Conservation (phyloP, 257 asterid genomes). For the Ehretia macrophylla region DNA sequence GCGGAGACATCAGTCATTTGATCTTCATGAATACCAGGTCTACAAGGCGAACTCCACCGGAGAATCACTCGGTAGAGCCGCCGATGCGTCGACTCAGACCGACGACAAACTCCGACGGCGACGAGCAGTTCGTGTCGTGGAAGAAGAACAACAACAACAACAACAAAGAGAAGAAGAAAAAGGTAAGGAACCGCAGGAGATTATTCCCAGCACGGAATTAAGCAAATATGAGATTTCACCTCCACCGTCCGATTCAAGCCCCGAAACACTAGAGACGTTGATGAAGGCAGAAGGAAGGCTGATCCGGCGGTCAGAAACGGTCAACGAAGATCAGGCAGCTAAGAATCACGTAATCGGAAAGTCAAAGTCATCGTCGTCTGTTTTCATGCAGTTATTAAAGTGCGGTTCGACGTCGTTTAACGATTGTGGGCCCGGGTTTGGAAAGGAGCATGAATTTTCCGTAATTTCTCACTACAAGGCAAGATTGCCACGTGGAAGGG, state of each 20-base stretch:
- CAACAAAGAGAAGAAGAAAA: slow-evolving; percentile 25
- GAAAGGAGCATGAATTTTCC: slow-evolving; percentile 27
- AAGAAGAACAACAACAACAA: slow-evolving; percentile 33
- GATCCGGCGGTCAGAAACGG: slow-evolving; percentile 24
- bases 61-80: slow-evolving; percentile 32
- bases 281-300: slow-evolving; percentile 59
- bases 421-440: slow-evolving; percentile 68
- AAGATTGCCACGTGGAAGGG: slow-evolving; percentile 53
- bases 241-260: slow-evolving; percentile 83
- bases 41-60: slow-evolving; percentile 41
- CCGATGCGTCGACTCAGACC: slow-evolving; percentile 75
- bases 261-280: slow-evolving; percentile 68
- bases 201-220: slow-evolving; percentile 13
- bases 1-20: slow-evolving; percentile 75
- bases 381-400: slow-evolving; percentile 65
- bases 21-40: slow-evolving; percentile 60
- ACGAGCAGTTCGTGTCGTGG: slow-evolving; percentile 28
- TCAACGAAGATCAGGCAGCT: slow-evolving; percentile 18
- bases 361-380: slow-evolving; percentile 44
- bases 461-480: slow-evolving; percentile 56
- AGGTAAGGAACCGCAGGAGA: slow-evolving; percentile 12
- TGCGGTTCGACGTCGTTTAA: slow-evolving; percentile 71
- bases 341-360: slow-evolving; percentile 18
- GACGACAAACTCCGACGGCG: slow-evolving; percentile 60
- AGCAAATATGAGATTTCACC: slow-evolving; percentile 59